Base-by-base conservation (phyloP, 1,284 basidiomycete genomes). In the Tremellales sp. region DNA sequence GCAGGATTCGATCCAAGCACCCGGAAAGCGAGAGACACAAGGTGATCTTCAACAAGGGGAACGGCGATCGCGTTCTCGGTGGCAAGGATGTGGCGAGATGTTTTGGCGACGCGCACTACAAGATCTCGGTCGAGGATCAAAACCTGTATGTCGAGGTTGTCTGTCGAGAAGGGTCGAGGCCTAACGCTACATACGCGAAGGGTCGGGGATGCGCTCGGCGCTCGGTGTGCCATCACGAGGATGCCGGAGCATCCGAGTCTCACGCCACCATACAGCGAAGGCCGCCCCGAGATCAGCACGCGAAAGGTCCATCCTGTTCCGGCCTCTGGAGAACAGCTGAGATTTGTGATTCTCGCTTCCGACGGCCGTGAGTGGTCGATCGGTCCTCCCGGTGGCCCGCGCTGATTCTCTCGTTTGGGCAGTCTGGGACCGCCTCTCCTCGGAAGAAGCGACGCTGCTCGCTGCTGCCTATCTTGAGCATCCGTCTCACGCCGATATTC, bases 211-310 rank as follows among this genome's bases (percentile, higher is more conserved):
- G n/a, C n/a, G n/a, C n/a, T n/a, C n/a, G n/a, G n/a, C n/a, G n/a
- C n/a, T n/a, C n/a, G n/a, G n/a, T n/a, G n/a, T n/a, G n/a, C n/a
- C n/a, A n/a, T n/a, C n/a, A n/a, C n/a, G n/a, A n/a, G n/a, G n/a
- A n/a, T n/a, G n/a, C n/a, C n/a, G n/a, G n/a, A n/a, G n/a, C n/a
- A 26, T 5, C 47, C 47, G 10, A 12, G 36, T 10, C 27, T 40
- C 26, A 89, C 90, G 1, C 92, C 93, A 1, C 92, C 93, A 8
- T 97, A 97, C 70, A 90, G 94, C 31, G 89, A 79, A 19, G 84
- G 92, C 3, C 78, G 79, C n/a, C 93, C 92, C 1, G 89, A 87
- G 40, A 81, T 94, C 19, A 86, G 83, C 1, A 83, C 87, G 59
- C 79, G 81, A 51, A 82, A 59, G 79, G 62, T 76, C 28, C 36